Conservation (phyloP, 768 basidiomycete species). For the Tulasnella sp. region DNA sequence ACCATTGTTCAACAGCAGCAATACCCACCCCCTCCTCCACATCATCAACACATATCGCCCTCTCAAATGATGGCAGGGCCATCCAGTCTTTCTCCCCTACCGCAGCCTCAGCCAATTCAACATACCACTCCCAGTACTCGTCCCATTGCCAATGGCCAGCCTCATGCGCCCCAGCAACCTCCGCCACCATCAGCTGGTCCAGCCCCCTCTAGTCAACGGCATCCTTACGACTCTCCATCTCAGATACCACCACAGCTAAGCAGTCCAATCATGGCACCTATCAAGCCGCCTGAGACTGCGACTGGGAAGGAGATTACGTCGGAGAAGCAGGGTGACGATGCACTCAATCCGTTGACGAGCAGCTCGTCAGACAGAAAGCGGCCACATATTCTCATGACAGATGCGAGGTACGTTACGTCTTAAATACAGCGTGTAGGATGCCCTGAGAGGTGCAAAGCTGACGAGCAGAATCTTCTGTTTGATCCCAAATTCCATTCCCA, state of each 20-base stretch:
- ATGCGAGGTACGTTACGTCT: conserved; percentile 2
- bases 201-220: not conserved
- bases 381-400: conserved; percentile 5
- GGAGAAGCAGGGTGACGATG: not conserved
- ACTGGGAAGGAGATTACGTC: not conserved
- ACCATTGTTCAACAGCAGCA: conserved; percentile 8
- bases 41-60: not conserved
- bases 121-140: not conserved
- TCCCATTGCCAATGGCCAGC: not conserved
- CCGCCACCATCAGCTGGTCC: not conserved
- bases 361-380: conserved; percentile 8
- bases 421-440: too few relatives aligned
- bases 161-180: not conserved
- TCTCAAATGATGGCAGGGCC: not conserved
- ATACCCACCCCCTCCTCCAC: not conserved
- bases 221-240: not conserved
- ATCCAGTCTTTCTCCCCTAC: not conserved
- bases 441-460: too few relatives aligned
- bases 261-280: not conserved
- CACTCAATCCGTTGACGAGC: not conserved
- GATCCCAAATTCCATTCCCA: not conserved
- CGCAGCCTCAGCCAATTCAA: not conserved
- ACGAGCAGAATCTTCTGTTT: not conserved
- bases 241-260: not conserved
- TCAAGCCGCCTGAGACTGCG: not conserved